A percentile compares a stretch with the other conserved stretches of the same genome.
phyloP scores from a whole-genome alignment of 768 basidiomycete species.

The Trametes punicea region DNA sequence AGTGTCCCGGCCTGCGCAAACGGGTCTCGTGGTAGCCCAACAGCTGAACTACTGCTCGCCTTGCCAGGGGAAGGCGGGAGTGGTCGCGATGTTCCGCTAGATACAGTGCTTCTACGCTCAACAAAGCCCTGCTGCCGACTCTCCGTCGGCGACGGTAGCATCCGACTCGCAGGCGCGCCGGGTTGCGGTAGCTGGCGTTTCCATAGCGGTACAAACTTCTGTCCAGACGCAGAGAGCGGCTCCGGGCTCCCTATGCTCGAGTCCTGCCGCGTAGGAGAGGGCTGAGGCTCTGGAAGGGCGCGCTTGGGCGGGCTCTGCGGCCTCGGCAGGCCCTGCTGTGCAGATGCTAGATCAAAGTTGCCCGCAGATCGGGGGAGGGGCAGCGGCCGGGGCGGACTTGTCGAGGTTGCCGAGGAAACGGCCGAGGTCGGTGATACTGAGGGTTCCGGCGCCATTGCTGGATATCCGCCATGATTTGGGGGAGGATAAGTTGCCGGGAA shows the following conservation, averaged over 20 bases:
- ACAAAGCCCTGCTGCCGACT: background rate
- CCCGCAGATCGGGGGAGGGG: slow-evolving; percentile 21
- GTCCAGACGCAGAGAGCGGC: slow-evolving; percentile 14
- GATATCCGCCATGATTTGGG: background rate
- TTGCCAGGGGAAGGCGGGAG: slow-evolving; percentile 6
- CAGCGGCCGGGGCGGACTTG: slow-evolving; percentile 15
- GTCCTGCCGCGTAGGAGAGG: background rate
- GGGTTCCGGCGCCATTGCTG: background rate
- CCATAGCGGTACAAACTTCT: slow-evolving; percentile 43
- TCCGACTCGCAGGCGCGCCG: slow-evolving; percentile 7
- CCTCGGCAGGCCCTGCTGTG: background rate
- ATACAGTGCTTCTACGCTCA: slow-evolving; percentile 25
- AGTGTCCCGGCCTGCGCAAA: slow-evolving; percentile 1
- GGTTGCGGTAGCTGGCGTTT: slow-evolving; percentile 36
- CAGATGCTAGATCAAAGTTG: slow-evolving; percentile 8
- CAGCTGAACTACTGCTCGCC: background rate
- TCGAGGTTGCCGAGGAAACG: slow-evolving; percentile 7
- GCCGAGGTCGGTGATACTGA: slow-evolving; percentile 5
- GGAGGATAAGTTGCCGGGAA: slow-evolving; percentile 3
- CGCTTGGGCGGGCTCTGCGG: slow-evolving; percentile 17
- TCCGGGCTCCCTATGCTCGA: slow-evolving; percentile 3
- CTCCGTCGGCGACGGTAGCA: slow-evolving; percentile 11
- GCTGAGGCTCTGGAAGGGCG: slow-evolving; percentile 8
- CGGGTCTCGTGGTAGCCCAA: background rate
- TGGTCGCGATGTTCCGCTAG: slow-evolving; percentile 4